phyloP scores from a whole-genome alignment of 306 rosid genomes.

The Glycine tomentella region DNA sequence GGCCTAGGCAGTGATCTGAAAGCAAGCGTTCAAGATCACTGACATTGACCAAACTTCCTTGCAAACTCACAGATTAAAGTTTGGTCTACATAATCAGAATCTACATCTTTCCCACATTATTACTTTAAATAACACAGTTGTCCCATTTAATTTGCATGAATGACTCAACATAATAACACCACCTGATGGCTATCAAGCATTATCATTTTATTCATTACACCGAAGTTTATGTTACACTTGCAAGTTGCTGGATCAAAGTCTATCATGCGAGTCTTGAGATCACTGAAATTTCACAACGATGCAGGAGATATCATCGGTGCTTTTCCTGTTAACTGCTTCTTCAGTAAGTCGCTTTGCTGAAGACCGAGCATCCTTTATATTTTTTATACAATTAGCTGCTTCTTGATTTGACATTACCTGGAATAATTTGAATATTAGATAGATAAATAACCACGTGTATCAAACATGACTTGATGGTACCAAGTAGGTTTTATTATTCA shows the following conservation, averaged over 20 bases:
- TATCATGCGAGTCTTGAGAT: slow-evolving; percentile 26
- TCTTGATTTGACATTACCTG: slow-evolving; percentile 97
- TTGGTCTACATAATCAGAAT: slow-evolving; percentile 31
- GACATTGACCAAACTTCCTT: slow-evolving; percentile 39
- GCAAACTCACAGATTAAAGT: slow-evolving; percentile 38
- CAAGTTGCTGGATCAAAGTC: slow-evolving; percentile 34
- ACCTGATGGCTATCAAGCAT: neutral
- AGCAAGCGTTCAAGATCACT: slow-evolving; percentile 25
- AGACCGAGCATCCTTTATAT: slow-evolving; percentile 81
- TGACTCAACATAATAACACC: slow-evolving; percentile 25
- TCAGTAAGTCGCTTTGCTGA: slow-evolving; percentile 90
- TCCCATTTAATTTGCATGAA: slow-evolving; percentile 30
- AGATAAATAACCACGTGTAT: slow-evolving; percentile 15
- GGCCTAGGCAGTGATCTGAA: slow-evolving; percentile 30
- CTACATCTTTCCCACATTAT: slow-evolving; percentile 28
- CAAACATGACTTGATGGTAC: neutral
- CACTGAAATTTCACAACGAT: slow-evolving; percentile 78
- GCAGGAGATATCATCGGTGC: slow-evolving; percentile 90
- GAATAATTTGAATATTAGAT: slow-evolving; percentile 1
- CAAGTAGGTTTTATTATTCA: too few relatives aligned
- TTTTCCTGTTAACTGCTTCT: slow-evolving; percentile 83
- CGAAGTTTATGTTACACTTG: slow-evolving; percentile 47
- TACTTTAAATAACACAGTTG: slow-evolving; percentile 13
- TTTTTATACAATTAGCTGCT: slow-evolving; percentile 72
- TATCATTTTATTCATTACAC: slow-evolving; percentile 22